These are phyloP conservation scores for Sordariomycetes sp. DNA, from an alignment of 2,329 filamentous ascomycete species.

Conservation along the genomic window DNA sequence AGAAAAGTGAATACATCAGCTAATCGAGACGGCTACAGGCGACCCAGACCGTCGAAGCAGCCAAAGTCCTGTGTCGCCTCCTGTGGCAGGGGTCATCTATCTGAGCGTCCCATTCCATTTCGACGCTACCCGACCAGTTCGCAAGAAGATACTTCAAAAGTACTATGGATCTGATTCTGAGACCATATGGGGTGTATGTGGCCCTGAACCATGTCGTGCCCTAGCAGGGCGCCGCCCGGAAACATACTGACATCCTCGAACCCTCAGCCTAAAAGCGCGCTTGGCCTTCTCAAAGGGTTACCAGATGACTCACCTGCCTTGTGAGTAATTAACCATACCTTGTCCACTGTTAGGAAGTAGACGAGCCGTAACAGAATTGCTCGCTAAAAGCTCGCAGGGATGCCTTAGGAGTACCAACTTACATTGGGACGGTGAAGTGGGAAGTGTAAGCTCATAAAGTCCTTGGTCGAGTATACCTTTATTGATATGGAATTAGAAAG, in stretches of 20 bases:
- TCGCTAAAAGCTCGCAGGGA: conserved; percentile 3
- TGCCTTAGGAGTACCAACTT: conserved; percentile 5
- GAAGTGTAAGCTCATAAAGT: conserved; percentile 6
- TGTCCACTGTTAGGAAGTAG: too few species aligned
- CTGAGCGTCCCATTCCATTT: conserved; percentile 9
- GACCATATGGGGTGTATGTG: conserved; percentile 8
- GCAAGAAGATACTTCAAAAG: conserved; percentile 4
- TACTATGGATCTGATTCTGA: conserved; percentile 7
- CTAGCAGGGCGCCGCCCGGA: too few species aligned
- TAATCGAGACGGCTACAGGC: too few species aligned
- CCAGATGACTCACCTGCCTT: conserved; percentile 7
- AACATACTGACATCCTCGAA: background rate
- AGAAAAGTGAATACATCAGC: too few species aligned
- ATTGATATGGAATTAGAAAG: conserved; percentile 2
- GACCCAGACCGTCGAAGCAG: background rate
- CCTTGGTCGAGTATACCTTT: background rate
- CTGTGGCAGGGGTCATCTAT: conserved; percentile 8
- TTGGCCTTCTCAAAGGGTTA: conserved; percentile 7
- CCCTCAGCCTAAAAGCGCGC: conserved; percentile 6
- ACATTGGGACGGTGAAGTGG: conserved; percentile 7
- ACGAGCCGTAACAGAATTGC: too few species aligned
- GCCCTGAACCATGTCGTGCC: background rate
- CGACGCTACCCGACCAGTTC: conserved; percentile 6
- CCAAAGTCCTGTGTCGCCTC: conserved; percentile 5
- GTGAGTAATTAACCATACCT: too few species aligned